Conservation (phyloP, 345 rosid genomes). For the Draba incana region DNA sequence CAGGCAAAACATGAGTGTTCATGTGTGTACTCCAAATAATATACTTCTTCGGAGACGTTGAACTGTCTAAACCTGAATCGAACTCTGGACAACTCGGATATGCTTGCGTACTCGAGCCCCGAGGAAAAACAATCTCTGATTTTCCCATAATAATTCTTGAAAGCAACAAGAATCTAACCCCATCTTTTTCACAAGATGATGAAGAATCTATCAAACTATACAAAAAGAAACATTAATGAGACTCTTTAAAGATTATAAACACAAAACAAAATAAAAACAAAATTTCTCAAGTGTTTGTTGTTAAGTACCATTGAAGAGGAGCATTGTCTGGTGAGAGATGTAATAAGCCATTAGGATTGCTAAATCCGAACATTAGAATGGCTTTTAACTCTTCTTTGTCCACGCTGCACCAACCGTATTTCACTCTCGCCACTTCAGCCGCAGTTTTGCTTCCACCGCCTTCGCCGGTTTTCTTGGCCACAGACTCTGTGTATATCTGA, state of each 20-base stretch:
- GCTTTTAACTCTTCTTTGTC: conserved; percentile 46
- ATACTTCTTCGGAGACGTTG: conserved; percentile 52
- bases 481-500: conserved; percentile 40
- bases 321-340: conserved; percentile 55
- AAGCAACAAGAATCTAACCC: conserved; percentile 60
- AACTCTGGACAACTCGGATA: conserved; percentile 62
- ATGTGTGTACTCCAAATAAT: conserved; percentile 67
- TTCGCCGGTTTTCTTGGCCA: conserved; percentile 26
- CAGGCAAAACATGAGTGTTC: conserved; percentile 72
- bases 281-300: not conserved
- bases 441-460: conserved; percentile 49
- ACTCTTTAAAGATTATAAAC: not conserved
- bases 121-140: conserved; percentile 48
- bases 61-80: conserved; percentile 69
- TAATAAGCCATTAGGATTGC: conserved; percentile 48
- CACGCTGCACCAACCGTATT: conserved; percentile 60
- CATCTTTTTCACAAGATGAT: conserved; percentile 50
- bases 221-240: not conserved
- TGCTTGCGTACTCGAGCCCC: conserved; percentile 33
- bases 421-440: conserved; percentile 46
- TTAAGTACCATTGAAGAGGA: conserved; percentile 57
- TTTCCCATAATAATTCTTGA: conserved; percentile 69
- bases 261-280: not conserved
- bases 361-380: conserved; percentile 62
- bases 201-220: conserved; percentile 20